Evolutionary conservation across 192 early-diverging fungal genomes (phyloP).

Genomic region (Podila verticillata): DNA sequence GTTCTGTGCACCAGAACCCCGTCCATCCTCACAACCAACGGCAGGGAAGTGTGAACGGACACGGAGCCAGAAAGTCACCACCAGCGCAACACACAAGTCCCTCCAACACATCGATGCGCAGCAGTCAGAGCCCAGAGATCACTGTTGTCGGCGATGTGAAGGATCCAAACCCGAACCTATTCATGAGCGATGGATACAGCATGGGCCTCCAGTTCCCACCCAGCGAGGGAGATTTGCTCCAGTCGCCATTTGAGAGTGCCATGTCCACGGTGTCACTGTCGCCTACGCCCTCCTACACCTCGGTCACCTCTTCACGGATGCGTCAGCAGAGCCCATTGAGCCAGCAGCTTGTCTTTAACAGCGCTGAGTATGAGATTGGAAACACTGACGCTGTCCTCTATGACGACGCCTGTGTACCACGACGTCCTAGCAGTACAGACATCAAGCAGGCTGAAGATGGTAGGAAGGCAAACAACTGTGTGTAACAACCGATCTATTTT

Average conservation of each 20-base stretch:
- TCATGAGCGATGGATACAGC: background rate
- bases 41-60: background rate
- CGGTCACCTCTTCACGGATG: background rate
- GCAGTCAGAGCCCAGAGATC: slow-evolving; percentile 31
- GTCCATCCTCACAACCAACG: slow-evolving; percentile 26
- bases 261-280: slow-evolving; percentile 7
- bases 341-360: background rate
- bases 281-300: slow-evolving; percentile 7
- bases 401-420: slow-evolving; percentile 26
- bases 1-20: slow-evolving; percentile 20
- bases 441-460: slow-evolving; percentile 35
- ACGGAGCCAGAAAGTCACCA: slow-evolving; percentile 6
- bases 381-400: background rate
- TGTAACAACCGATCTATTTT: background rate
- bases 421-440: slow-evolving; percentile 12
- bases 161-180: slow-evolving; percentile 7
- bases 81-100: slow-evolving; percentile 30
- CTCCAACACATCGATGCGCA: slow-evolving; percentile 12
- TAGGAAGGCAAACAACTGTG: background rate
- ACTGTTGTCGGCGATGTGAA: background rate
- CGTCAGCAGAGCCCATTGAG: slow-evolving; percentile 27
- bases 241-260: background rate
- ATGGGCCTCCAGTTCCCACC: background rate
- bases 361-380: background rate
- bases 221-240: background rate